These are phyloP conservation scores for Boletus rufocinnamomeus DNA, from an alignment of 768 basidiomycete genomes.

Conservation along the genomic window DNA sequence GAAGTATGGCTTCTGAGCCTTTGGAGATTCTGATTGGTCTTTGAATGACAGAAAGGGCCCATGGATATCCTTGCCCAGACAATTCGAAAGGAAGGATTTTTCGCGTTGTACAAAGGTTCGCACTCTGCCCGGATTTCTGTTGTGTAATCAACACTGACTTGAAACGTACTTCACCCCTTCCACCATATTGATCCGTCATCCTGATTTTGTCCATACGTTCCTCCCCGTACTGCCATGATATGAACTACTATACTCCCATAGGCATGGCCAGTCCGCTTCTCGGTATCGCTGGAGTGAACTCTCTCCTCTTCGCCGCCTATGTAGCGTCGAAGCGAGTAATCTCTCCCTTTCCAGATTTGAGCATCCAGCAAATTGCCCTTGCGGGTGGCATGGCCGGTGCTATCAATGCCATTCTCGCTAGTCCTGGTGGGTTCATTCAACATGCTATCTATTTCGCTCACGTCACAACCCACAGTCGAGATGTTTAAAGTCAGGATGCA, in stretches of 20 bases:
- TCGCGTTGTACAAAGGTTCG: conserved; percentile 93
- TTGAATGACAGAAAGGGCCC: conserved; percentile 72
- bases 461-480: conserved; percentile 57
- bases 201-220: not conserved
- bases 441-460: not conserved
- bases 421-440: conserved; percentile 61
- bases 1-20: not conserved
- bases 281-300: conserved; percentile 95
- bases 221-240: not conserved
- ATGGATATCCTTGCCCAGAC: conserved; percentile 89
- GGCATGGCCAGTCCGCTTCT: conserved; percentile 91
- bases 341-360: conserved; percentile 85
- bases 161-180: not conserved
- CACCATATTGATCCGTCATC: not conserved
- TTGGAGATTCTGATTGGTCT: not conserved
- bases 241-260: not conserved
- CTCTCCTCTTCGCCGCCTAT: conserved; percentile 90
- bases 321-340: conserved; percentile 78
- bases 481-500: conserved; percentile 99
- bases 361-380: conserved; percentile 73
- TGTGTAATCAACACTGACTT: not conserved
- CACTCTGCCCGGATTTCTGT: not conserved
- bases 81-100: conserved; percentile 80
- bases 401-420: conserved; percentile 85
- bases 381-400: conserved; percentile 95